A percentile compares a stretch with the other conserved stretches of the same genome.
These are phyloP conservation scores for Corylus avellana DNA, from an alignment of 306 rosid genomes.

Conservation along the genomic window DNA sequence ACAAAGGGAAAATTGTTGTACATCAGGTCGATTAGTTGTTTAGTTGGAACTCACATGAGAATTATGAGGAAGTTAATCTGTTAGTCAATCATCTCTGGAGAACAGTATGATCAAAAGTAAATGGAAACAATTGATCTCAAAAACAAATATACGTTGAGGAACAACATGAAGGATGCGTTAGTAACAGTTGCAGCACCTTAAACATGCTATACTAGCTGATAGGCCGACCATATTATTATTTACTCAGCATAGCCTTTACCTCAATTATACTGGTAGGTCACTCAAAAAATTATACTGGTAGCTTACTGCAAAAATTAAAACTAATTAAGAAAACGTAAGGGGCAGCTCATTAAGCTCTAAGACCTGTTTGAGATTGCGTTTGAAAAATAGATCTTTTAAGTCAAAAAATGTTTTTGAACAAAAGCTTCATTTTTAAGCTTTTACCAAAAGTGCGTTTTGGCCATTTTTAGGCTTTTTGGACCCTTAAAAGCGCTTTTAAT, in stretches of 20 bases:
- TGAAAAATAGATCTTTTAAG: no score
- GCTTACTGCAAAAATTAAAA: neutral
- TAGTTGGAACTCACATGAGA: neutral
- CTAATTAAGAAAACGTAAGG: neutral
- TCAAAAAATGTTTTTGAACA: no score
- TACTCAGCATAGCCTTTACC: neutral
- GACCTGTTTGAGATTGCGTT: no score
- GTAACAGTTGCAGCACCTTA: slow-evolving; percentile 2
- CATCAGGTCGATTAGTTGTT: neutral
- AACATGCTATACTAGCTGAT: neutral
- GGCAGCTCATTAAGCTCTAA: slow-evolving; percentile 10
- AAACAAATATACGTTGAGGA: neutral
- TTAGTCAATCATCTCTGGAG: neutral
- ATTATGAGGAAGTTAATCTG: neutral
- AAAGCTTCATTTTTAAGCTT: no score
- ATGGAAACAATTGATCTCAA: neutral
- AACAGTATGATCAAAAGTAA: neutral
- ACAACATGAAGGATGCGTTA: slow-evolving; percentile 1
- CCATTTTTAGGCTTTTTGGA: no score
- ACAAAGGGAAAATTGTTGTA: neutral
- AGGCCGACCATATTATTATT: neutral
- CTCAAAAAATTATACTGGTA: no score
- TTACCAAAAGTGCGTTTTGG: no score
- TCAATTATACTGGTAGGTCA: neutral
- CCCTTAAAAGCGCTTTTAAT: no score